phyloP scores from a whole-genome alignment of 139 green algal species.

The Desmodesmus armatus region DNA sequence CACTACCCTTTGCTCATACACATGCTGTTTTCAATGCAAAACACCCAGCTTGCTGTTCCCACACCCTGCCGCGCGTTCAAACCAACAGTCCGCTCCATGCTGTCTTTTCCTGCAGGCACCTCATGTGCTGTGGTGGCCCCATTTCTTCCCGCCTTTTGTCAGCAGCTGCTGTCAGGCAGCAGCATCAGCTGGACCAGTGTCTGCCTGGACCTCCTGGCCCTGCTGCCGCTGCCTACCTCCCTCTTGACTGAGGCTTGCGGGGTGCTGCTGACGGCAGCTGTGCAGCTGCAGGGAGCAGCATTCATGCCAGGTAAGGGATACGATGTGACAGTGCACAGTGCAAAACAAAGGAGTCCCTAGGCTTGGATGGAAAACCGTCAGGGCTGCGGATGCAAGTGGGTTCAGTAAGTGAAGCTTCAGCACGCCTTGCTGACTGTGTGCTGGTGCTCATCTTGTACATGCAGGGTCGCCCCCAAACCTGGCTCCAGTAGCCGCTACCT shows the following conservation, averaged over 20 bases:
- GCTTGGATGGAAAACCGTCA: too few relatives aligned
- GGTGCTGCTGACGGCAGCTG: slow-evolving; percentile 37
- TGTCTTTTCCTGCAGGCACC: not conserved
- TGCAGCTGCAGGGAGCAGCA: not conserved
- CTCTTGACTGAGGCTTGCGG: slow-evolving; percentile 6
- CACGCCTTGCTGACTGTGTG: not conserved
- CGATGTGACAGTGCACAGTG: too few relatives aligned
- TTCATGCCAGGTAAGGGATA: slow-evolving; percentile 4
- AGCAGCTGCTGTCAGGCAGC: slow-evolving; percentile 9
- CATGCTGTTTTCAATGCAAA: too few relatives aligned
- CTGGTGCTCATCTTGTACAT: not conserved
- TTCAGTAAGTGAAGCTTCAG: too few relatives aligned
- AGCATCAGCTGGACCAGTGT: not conserved
- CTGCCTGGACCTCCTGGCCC: not conserved
- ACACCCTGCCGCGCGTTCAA: not conserved
- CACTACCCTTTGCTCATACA: too few relatives aligned
- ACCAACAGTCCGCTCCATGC: not conserved
- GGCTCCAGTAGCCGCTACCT: not conserved
- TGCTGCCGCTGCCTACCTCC: too few relatives aligned
- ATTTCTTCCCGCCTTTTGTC: not conserved
- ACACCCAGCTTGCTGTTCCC: not conserved
- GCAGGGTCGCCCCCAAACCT: not conserved
- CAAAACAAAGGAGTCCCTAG: too few relatives aligned
- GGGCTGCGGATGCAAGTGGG: too few relatives aligned
- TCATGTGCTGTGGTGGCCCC: not conserved